Evolutionary conservation across 768 basidiomycete genomes (phyloP).

Genomic region (Mycena vitilis): DNA sequence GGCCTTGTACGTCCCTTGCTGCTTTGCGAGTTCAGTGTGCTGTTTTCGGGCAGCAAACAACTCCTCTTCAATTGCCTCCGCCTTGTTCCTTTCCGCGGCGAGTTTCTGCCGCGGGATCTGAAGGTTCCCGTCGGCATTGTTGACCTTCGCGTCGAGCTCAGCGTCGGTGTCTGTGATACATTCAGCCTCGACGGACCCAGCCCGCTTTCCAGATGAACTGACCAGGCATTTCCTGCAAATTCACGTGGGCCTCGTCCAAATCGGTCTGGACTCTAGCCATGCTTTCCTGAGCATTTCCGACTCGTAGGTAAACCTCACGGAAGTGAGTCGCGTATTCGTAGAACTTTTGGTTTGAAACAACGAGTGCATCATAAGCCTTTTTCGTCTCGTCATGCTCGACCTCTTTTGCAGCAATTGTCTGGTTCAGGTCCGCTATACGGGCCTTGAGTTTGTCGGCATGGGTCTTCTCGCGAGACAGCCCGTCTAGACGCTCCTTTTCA

Average conservation of each 20-base stretch:
- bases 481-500: constrained; percentile 87
- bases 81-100: constrained; percentile 58
- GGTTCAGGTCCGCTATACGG: constrained; percentile 71
- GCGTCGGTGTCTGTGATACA: constrained; percentile 73
- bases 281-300: constrained; percentile 70
- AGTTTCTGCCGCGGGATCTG: constrained; percentile 61
- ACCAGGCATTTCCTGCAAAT: constrained; percentile 77
- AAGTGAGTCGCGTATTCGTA: constrained; percentile 88
- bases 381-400: constrained; percentile 79
- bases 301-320: constrained; percentile 82
- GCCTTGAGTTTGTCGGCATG: constrained; percentile 86
- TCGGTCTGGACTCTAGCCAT: constrained; percentile 73
- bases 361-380: constrained; percentile 70
- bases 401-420: constrained; percentile 75
- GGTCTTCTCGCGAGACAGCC: constrained; percentile 83
- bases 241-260: constrained; percentile 70
- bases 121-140: constrained; percentile 71
- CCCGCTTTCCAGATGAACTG: constrained; percentile 34
- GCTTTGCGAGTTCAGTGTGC: constrained; percentile 67
- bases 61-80: constrained; percentile 74
- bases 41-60: constrained; percentile 58
- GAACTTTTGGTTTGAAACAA: constrained; percentile 79
- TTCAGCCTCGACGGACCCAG: constrained; percentile 8
- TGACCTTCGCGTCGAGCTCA: constrained; percentile 68
- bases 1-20: constrained; percentile 76